Evolutionary conservation across 2,329 filamentous ascomycete genomes (phyloP).

Genomic region (Aaosphaeria pasadenensis): DNA sequence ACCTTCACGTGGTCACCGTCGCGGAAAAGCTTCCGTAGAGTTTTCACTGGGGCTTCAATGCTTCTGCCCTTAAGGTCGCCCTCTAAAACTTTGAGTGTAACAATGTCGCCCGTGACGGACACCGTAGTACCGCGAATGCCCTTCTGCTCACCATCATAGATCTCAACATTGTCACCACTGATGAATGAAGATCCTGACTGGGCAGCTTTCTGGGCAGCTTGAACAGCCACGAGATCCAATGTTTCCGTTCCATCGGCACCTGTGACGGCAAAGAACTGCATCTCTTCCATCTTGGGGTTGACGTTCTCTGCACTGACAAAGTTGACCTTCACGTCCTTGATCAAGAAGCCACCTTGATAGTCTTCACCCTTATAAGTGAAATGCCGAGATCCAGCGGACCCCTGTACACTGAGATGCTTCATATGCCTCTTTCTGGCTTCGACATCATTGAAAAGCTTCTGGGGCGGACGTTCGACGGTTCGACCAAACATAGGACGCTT

Average conservation of each 20-base stretch:
- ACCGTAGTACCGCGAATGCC: conserved; percentile 83
- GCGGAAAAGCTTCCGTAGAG: conserved; percentile 86
- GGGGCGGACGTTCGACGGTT: conserved; percentile 70
- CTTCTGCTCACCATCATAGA: conserved; percentile 92
- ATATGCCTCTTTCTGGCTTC: conserved; percentile 89
- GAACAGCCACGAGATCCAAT: conserved; percentile 85
- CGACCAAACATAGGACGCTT: conserved; percentile 61
- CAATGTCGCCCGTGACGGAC: conserved; percentile 86
- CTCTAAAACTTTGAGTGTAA: conserved; percentile 80
- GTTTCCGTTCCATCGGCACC: conserved; percentile 92
- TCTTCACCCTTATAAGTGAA: conserved; percentile 87
- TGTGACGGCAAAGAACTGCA: conserved; percentile 87
- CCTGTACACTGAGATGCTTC: conserved; percentile 54
- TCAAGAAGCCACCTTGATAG: conserved; percentile 88
- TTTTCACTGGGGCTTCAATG: conserved; percentile 90
- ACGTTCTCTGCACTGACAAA: conserved; percentile 83
- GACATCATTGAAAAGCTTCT: conserved; percentile 85
- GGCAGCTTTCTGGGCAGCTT: conserved; percentile 82
- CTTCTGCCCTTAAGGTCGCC: conserved; percentile 78
- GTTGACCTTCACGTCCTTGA: conserved; percentile 91
- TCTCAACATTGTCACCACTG: conserved; percentile 92
- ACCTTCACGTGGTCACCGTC: conserved; percentile 98
- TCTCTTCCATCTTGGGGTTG: conserved; percentile 89
- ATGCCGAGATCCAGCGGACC: conserved; percentile 59
- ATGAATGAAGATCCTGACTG: conserved; percentile 80